Evolutionary conservation across 257 asterid species (phyloP), one percentile per base, ranked within the genome.

Genomic region (Solanum medicagineum): DNA sequence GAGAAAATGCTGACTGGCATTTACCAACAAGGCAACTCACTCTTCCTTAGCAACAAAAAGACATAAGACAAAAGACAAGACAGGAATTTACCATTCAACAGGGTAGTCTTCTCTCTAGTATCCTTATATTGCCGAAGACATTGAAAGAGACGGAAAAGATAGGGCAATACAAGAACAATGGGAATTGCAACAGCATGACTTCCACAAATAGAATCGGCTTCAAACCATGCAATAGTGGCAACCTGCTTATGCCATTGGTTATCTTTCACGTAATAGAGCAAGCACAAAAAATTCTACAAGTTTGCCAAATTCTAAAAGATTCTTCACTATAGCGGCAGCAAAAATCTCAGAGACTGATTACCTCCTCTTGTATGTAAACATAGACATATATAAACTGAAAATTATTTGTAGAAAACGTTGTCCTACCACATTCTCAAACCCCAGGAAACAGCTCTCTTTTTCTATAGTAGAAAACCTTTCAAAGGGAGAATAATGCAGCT

Each of bases 171-270:
- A 32, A 95, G 99, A 89, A 93, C 96, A 54, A 91, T 87, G 49
- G 99, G 98, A 74, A 97, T 95, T 29, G 97, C 97, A 89, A 94
- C 91, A 88, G 99, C 86, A 90, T 97, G 98, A 93, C 99, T 97
- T 81, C 99, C 99, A 90, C 99, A 95, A 85, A 97, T 92, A 86
- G 99, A 95, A 87, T 95, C 98, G 15, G 99, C 99, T 88, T 97
- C 99, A 90, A 97, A 95, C 99, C 99, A 97, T 73, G 99, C 99
- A 83, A 97, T 97, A 51, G 99, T 94, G 63, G 99, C 99, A 86
- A 95, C 99, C 99, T 97, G 93, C 92, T 91, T 59, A 83, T 56
- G 84, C 59, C 22, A 86, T 63, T 51, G 87, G 87, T 84, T 47
- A 74, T 66, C 68, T 85, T 81, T 86, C 82, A 90, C 69, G 85